Percentiles rank a stretch among this genome's conserved stretches.
Evolutionary conservation across 768 basidiomycete genomes (phyloP).

Genomic region (Candolleomyces eurysporus): DNA sequence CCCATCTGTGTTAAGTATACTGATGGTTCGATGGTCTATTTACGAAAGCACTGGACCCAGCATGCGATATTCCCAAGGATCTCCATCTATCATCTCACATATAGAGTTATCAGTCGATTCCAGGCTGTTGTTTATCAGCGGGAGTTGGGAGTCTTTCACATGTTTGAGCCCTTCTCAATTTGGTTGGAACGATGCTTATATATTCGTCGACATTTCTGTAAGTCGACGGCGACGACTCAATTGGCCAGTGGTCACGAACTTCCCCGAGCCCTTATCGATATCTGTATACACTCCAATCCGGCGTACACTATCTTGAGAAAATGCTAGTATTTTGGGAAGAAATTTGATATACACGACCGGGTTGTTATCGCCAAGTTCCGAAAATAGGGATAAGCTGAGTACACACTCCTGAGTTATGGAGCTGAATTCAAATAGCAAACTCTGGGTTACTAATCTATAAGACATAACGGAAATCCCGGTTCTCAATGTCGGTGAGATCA

Average conservation of each 20-base stretch:
- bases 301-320: too few relatives aligned
- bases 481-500: slow-evolving; percentile 73
- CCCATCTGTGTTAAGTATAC: too few relatives aligned
- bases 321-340: too few relatives aligned
- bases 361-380: background rate
- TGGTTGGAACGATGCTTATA: background rate
- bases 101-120: too few relatives aligned
- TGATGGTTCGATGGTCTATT: too few relatives aligned
- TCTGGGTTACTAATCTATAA: slow-evolving; percentile 30
- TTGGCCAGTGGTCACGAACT: background rate
- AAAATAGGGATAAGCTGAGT: too few relatives aligned
- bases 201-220: background rate
- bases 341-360: background rate
- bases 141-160: too few relatives aligned
- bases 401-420: too few relatives aligned
- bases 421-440: background rate
- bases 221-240: background rate
- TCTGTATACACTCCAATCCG: background rate
- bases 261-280: background rate
- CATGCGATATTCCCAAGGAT: too few relatives aligned
- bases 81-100: too few relatives aligned
- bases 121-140: too few relatives aligned
- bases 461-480: slow-evolving; percentile 71
- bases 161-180: background rate
- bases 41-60: too few relatives aligned